Conservation (phyloP, 129 eudicot genomes). For the Rutidosis leptorrhynchoides region DNA sequence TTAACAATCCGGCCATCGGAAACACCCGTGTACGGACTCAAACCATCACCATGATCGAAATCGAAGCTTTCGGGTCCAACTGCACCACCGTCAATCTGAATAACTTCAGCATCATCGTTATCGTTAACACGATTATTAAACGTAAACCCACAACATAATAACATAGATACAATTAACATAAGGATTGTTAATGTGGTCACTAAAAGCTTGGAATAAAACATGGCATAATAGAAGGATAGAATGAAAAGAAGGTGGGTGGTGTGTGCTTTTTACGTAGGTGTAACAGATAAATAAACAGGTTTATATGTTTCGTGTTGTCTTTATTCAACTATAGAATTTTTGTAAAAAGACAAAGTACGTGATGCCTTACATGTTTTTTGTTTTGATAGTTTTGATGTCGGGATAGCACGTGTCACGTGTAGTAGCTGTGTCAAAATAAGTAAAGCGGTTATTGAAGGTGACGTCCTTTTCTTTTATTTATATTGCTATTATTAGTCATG, state of each 20-base stretch:
- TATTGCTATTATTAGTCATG: too few species aligned
- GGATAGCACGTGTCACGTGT: constrained; percentile 9
- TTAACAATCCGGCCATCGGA: constrained; percentile 89
- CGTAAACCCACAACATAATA: constrained; percentile 13
- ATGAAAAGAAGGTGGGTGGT: neutral
- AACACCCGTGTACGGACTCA: constrained; percentile 79
- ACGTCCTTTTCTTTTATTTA: too few species aligned
- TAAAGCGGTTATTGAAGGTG: neutral
- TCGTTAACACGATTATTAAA: neutral
- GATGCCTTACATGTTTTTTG: neutral
- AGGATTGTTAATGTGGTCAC: constrained; percentile 26
- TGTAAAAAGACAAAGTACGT: neutral
- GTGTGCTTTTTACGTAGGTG: neutral
- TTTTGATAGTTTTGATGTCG: neutral
- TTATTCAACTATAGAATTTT: neutral
- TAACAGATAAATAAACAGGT: constrained; percentile 14
- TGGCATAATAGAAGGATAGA: constrained; percentile 9
- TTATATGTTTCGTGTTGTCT: constrained; percentile 14
- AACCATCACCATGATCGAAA: constrained; percentile 57
- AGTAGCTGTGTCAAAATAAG: neutral
- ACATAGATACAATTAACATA: constrained; percentile 27
- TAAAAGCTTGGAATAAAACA: constrained; percentile 36
- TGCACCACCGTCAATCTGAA: constrained; percentile 39
- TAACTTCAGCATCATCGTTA: constrained; percentile 7
- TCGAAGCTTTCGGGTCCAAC: constrained; percentile 88